Base-by-base conservation (phyloP, 23 red algal species). In the Cyanidiococcus yangmingshanensis region DNA sequence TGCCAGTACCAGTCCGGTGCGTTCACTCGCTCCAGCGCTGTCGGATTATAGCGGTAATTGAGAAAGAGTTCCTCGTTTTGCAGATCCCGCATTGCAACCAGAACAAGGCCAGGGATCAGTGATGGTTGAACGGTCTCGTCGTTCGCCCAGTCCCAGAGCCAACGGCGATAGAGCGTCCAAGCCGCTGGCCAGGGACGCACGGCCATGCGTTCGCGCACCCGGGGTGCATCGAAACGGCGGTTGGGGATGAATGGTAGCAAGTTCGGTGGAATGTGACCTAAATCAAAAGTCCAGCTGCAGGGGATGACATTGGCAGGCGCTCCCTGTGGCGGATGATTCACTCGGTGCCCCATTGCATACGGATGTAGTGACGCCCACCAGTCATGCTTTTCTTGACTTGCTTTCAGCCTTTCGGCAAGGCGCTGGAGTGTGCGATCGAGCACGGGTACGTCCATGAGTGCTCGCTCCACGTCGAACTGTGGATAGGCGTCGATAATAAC, bases 31-130 rank as follows among this genome's bases (percentile, higher is more conserved):
- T 71, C 63, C 7, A 25, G 27, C 27, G 78, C 57, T 32, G 68
- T 39, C 31, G 78, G 78, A 41, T 81, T 81, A 32, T 81, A 81
- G 17, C 78, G 78, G 67, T 81, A 81, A 30, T 81, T 81, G 41
- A 81, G 59, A 29, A 81, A 81, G 12, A 81, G 50, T 34, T 81
- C 78, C 27, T 81, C 78, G 30, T 81, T 41, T 34, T 81, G 58
- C 3, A 81, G 34, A 29, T 40, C 78, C 37, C 38, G 59, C 51
- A 57, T 16, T 16, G 78, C 68, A 7, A 81, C 40, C 37, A 81
- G 40, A 40, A 81, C 78, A 34, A 81, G 37, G 1, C 21, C 39
- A n/a, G 45, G 59, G 38, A 81, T 81, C 16, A 34, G 29, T 34
- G 58, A 1, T 54, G 21, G 45, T 15, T 7, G 21, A 7, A 54